Evolutionary conservation across 345 rosid genomes (phyloP), one percentile per base, ranked within the genome.

Genomic region (Bruguiera sexangula): DNA sequence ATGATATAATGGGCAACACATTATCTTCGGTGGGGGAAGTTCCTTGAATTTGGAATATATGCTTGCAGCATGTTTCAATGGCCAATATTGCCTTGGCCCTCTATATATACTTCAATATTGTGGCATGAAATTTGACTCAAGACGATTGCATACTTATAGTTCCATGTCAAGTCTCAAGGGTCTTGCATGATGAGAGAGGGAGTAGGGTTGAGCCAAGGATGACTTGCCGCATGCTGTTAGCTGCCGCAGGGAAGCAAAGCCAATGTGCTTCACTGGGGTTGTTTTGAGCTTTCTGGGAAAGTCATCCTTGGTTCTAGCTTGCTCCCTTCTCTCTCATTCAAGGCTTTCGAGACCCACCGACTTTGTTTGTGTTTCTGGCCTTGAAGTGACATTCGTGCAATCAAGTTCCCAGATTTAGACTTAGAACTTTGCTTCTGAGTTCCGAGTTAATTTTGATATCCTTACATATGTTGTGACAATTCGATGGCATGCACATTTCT

Each of bases 121-220:
- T 6, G 13, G 31, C 60, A 21, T 26, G 10, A 24, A 27, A 24
- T 8, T 11, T 56, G 31, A 10, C 11, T 21, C 11, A 56, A 0
- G 31, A 24, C 24, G 60, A 56, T 6, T 21, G 60, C 29, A 24
- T 24, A 24, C 16, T 1, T 7, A 24, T 10, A 13, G 10, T 11
- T 56, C 29, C 31, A 10, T 5, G 24, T n/a, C 0, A 16, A 8
- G 60, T 56, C 60, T 24, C 60, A 48, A 15, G 22, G 59, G 43
- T 5, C 69, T 63, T 11, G 66, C 68, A 71, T 71, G 74, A 39
- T 31, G 19, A 71, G 54, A 34, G 26, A 18, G 54, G 15, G 74
- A 63, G 74, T 71, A 24, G 61, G 20, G 9, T 71, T 31, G 37
- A 71, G 74, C 68, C 68, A 71, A 63, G 68, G 62, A 71, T 61